Base-by-base conservation (phyloP, 176 grass and related monocot species). In the Carex pumila region DNA sequence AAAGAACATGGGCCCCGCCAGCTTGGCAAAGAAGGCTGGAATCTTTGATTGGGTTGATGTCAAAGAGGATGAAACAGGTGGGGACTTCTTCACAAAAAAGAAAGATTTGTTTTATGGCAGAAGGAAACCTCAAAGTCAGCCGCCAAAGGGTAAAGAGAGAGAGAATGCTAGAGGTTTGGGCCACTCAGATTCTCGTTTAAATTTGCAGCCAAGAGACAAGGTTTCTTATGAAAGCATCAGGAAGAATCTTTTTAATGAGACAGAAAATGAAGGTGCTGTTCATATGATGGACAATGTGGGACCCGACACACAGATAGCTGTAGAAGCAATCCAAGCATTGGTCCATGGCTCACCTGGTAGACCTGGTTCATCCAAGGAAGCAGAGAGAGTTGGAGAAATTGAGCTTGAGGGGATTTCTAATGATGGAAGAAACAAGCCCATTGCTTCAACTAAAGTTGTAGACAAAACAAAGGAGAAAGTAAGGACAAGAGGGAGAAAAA, bases 301-400 rank as follows among this genome's bases (percentile, higher is more conserved):
- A 64, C 89, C 86, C 68, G 90, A 97, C 87, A 94, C 92, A 71
- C 95, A 97, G 88, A 90, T 94, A 86, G 92, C 92, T 88, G 66
- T 80, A 32, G 92, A 94, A 94, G 92, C 87, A 83, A 93, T 97
- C 61, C 90, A 97, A 71, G 84, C 78, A 41, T 52, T 94, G 84
- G 70, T 84, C 52, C 87, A 91, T 88, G 74, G 63, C 79, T 90
- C 85, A 67, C 82, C 89, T 87, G 63, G 83, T 87, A 85, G 85
- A 90, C 74, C 36, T 72, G 79, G 86, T 45, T 70, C 41, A 43
- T 57, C 53, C 50, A 76, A 87, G 87, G 87, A 29, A 84, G 61
- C 72, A 83, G 25, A 87, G 83, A 50, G 21, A 61, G 21, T 62
- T 41, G 68, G 59, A 84, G 66, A 61, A 82, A 66, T 57, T 84